Conservation (phyloP, 139 green algal species). For the Coelastrella sp. region DNA sequence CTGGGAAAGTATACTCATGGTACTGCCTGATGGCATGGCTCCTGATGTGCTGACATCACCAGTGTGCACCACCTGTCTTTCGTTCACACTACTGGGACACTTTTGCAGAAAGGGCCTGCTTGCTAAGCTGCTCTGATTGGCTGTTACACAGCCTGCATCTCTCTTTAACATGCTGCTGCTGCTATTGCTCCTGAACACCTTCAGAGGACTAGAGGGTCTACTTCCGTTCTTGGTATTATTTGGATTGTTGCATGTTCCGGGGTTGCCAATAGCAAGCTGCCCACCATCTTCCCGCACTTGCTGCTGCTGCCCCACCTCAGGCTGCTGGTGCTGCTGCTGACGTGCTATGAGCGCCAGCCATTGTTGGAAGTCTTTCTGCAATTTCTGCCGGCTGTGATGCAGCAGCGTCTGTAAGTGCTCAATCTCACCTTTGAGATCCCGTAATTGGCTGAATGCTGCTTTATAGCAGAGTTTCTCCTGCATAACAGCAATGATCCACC, state of each 20-base stretch:
- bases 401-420: slow-evolving; percentile 88
- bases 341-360: slow-evolving; percentile 73
- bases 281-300: slow-evolving; percentile 17
- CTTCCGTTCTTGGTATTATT: background rate
- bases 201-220: background rate
- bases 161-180: background rate
- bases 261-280: background rate
- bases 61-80: background rate
- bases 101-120: background rate
- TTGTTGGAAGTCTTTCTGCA: slow-evolving; percentile 87
- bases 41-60: background rate
- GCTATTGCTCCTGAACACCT: background rate
- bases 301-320: background rate
- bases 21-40: no score
- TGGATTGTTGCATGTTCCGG: background rate
- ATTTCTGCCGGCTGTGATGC: slow-evolving; percentile 71
- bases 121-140: slow-evolving; percentile 12
- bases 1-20: no score
- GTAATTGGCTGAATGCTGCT: slow-evolving; percentile 76
- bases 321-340: slow-evolving; percentile 46
- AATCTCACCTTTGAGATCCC: slow-evolving; percentile 87
- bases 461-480: slow-evolving; percentile 85
- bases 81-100: background rate
- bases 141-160: background rate
- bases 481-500: background rate